phyloP scores from a whole-genome alignment of 2,329 filamentous ascomycete species.

The Aspergillus luchuensis region DNA sequence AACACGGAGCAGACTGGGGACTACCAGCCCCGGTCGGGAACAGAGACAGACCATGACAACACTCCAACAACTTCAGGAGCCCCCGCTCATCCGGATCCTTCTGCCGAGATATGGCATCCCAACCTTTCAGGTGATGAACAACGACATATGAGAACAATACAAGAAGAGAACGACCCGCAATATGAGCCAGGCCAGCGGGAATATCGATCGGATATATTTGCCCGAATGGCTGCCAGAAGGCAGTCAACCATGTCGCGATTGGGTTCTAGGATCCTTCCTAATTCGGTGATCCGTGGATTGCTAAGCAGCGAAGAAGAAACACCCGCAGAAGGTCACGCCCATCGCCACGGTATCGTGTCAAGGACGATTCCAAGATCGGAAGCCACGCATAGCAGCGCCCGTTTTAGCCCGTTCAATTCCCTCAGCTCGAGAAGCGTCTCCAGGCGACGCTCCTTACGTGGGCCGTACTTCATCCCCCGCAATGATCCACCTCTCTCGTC shows the following conservation, averaged over 20 bases:
- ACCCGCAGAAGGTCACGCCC: conserved; percentile 47
- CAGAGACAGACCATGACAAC: conserved; percentile 19
- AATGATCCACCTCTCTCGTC: conserved; percentile 35
- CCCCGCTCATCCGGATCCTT: conserved; percentile 11
- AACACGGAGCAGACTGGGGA: conserved; percentile 31
- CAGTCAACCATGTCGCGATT: conserved; percentile 52
- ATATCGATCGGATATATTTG: conserved; percentile 34
- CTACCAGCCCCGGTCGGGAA: conserved; percentile 19
- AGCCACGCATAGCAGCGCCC: conserved; percentile 34
- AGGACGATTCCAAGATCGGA: conserved; percentile 41
- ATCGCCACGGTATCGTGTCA: conserved; percentile 46
- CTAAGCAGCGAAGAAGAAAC: conserved; percentile 51
- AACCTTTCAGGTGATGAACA: conserved; percentile 16
- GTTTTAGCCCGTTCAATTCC: conserved; percentile 45
- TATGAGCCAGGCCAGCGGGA: conserved; percentile 35
- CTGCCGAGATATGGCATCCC: conserved; percentile 24
- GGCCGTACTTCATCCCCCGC: conserved; percentile 44
- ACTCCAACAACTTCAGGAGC: conserved; percentile 18
- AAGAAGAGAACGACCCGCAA: conserved; percentile 41
- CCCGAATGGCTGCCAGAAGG: conserved; percentile 42
- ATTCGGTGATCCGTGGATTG: conserved; percentile 47
- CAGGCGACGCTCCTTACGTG: conserved; percentile 43
- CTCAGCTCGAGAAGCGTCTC: conserved; percentile 43
- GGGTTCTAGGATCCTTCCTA: conserved; percentile 51
- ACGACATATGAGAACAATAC: conserved; percentile 36